Conservation (phyloP, 1,139 yeast genomes). For the Scheffersomyces illinoinensis region DNA sequence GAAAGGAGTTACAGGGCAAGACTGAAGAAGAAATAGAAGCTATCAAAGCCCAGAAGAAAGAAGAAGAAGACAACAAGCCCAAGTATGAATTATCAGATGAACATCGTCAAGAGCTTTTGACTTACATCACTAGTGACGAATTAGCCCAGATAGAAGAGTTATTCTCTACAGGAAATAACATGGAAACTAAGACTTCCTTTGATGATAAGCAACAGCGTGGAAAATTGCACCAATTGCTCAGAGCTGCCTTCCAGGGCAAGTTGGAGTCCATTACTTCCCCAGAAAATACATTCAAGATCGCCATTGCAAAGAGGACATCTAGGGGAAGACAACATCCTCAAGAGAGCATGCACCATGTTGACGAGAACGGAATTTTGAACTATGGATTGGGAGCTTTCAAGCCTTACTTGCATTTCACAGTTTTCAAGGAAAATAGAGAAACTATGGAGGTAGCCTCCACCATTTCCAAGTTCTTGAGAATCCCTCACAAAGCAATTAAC, state of each 20-base stretch:
- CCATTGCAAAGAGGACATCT: constrained; percentile 37
- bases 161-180: constrained; percentile 56
- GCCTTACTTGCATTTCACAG: constrained; percentile 70
- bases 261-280: constrained; percentile 79
- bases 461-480: constrained; percentile 68
- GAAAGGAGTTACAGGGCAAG: constrained; percentile 35
- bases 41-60: constrained; percentile 28
- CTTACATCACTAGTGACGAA: constrained; percentile 60
- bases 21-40: constrained; percentile 37
- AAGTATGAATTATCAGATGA: constrained; percentile 49
- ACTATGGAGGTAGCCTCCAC: constrained; percentile 92
- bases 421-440: constrained; percentile 93
- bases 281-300: constrained; percentile 62
- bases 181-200: constrained; percentile 60
- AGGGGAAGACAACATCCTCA: constrained; percentile 34
- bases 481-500: constrained; percentile 67
- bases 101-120: constrained; percentile 47
- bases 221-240: constrained; percentile 69
- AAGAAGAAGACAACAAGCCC: constrained; percentile 24
- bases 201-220: constrained; percentile 74
- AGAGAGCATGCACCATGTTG: constrained; percentile 52
- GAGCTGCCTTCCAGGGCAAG: constrained; percentile 72
- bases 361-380: constrained; percentile 46
- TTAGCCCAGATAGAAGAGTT: constrained; percentile 55
- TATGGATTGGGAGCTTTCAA: constrained; percentile 70